A percentile compares a stretch with the other conserved stretches of the same genome.
Conservation (phyloP, 2,329 filamentous ascomycete genomes). For the Aspergillus pseudonomiae region DNA sequence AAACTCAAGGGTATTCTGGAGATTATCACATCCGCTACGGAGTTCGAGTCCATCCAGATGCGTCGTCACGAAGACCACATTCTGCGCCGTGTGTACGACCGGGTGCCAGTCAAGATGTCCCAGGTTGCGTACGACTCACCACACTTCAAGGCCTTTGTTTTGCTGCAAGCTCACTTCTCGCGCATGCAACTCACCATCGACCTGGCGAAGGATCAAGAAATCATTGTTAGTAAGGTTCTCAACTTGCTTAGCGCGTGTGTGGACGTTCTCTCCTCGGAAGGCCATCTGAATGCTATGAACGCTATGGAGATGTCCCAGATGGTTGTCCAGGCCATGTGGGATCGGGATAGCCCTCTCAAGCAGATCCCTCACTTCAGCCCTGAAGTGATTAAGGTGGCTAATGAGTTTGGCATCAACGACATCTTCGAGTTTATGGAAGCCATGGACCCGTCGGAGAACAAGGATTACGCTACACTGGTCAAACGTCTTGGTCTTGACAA, state of each 20-base stretch:
- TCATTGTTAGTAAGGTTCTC: conserved; percentile 80
- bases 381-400: conserved; percentile 79
- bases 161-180: conserved; percentile 95
- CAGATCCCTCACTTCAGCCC: conserved; percentile 94
- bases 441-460: conserved; percentile 94
- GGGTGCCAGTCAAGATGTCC: conserved; percentile 92
- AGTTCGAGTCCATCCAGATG: conserved; percentile 95
- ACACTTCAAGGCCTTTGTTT: conserved; percentile 97
- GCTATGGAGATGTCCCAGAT: conserved; percentile 99
- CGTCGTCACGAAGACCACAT: conserved; percentile 88
- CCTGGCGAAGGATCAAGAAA: conserved; percentile 91
- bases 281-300: conserved; percentile 94
- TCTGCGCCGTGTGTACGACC: conserved; percentile 89
- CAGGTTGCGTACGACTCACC: conserved; percentile 86
- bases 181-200: conserved; percentile 96
- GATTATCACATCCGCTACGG: conserved; percentile 93
- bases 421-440: conserved; percentile 98
- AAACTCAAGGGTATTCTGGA: conserved; percentile 97
- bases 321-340: conserved; percentile 99
- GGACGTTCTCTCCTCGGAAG: conserved; percentile 93
- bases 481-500: conserved; percentile 78
- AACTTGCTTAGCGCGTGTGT: conserved; percentile 89
- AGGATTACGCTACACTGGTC: conserved; percentile 76
- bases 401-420: conserved; percentile 82
- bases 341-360: conserved; percentile 93